Conservation (phyloP, 805 yeast genomes). For the Yarrowia sp. region DNA sequence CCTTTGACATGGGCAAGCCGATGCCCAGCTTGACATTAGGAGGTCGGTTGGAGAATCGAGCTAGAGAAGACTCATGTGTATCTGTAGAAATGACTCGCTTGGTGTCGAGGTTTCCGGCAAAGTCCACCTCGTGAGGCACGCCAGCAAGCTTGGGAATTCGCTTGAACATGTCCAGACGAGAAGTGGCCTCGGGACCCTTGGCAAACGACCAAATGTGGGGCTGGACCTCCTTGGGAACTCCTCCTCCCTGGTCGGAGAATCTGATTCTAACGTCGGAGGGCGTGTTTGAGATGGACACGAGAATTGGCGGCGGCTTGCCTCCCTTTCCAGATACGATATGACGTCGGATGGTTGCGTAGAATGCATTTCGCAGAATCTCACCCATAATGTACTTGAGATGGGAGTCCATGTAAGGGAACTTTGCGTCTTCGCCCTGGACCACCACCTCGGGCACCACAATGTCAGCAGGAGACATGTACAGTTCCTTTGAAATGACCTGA, state of each 20-base stretch:
- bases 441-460: conserved; percentile 71
- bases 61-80: conserved; percentile 50
- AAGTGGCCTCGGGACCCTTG: conserved; percentile 36
- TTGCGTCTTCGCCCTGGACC: conserved; percentile 67
- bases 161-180: conserved; percentile 36
- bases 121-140: conserved; percentile 35
- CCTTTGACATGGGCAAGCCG: conserved; percentile 88
- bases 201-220: conserved; percentile 84
- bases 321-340: conserved; percentile 35
- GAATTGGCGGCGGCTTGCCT: conserved; percentile 50
- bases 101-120: conserved; percentile 28
- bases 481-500: conserved; percentile 68
- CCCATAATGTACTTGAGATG: conserved; percentile 86
- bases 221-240: conserved; percentile 59
- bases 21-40: conserved; percentile 75
- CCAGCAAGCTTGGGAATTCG: conserved; percentile 39
- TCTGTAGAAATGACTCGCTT: conserved; percentile 27
- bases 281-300: conserved; percentile 68
- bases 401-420: conserved; percentile 79
- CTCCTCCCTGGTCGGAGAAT: conserved; percentile 90
- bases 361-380: conserved; percentile 80
- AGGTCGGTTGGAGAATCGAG: conserved; percentile 66
- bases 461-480: conserved; percentile 68
- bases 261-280: conserved; percentile 68
- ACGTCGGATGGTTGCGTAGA: conserved; percentile 70